Base-by-base conservation (phyloP, 306 rosid genomes). In the Ceratonia siliqua region DNA sequence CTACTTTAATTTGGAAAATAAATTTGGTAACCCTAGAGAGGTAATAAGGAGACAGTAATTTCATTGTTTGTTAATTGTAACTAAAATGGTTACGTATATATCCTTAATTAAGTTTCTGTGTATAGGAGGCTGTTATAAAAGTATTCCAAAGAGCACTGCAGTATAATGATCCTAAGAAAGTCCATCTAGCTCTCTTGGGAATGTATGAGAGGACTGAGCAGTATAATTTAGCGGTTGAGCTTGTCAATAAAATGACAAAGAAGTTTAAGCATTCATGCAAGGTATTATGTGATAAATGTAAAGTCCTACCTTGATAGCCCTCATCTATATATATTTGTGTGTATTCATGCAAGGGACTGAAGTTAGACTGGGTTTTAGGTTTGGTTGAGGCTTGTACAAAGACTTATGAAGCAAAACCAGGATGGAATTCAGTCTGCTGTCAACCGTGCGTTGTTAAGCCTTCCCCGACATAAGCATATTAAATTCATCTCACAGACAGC, bases 231-330 rank as follows among this genome's bases (percentile, higher is more conserved):
- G 95, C 93, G 5, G 85, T 86, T 73, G 96, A 92, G 53, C 97
- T 94, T 68, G 78, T 87, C 61, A 87, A 68, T 24, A 90, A 85
- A 78, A 94, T 94, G 93, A 81, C 88, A 62, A 94, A 88, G 89
- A 92, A 85, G 81, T 94, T 90, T 85, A 94, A 92, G 87, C 87
- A 75, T 74, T 94, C 99, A 14, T 90, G 97, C 97, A 86, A 94
- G 90, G 98, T 91, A 91, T 71, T 39, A 28, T 24, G 24, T 38
- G 46, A 45, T 17, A 42, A 12, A 49, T 21, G 50, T 67, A 43
- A 74, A 8, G 63, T 61, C 27, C 25, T 42, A 42, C 17, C 43
- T 54, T 59, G 69, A 13, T 54, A 39, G 50, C 68, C 68, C 55
- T 64, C 8, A 13, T 25, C 20, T 20, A 24, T 35, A 22, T 17